Conservation (phyloP, 768 basidiomycete species). For the Mycena vitilis region DNA sequence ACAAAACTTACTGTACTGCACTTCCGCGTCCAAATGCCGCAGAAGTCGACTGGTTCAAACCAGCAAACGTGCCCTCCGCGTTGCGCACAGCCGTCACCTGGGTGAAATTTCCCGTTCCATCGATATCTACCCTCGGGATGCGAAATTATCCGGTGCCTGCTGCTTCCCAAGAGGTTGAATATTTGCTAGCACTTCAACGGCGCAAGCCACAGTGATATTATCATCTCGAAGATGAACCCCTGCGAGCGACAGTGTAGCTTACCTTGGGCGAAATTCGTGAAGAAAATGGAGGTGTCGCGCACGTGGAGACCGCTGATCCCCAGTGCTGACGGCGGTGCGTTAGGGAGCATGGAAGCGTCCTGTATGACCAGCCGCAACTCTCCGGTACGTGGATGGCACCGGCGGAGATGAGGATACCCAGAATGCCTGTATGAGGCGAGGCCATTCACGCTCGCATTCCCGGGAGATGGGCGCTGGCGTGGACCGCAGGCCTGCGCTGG, state of each 20-base stretch:
- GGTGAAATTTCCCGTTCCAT: neutral
- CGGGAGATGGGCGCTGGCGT: neutral
- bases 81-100: neutral
- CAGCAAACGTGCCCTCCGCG: neutral
- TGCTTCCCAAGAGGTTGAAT: neutral
- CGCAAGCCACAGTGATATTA: neutral
- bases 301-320: conserved; percentile 6
- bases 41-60: conserved; percentile 2
- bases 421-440: neutral
- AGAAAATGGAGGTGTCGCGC: neutral
- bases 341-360: neutral
- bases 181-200: neutral
- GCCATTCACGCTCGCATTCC: neutral
- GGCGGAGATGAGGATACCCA: neutral
- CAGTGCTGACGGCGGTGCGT: neutral
- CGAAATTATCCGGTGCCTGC: conserved; percentile 13
- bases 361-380: neutral
- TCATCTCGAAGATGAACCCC: neutral
- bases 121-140: too few species aligned
- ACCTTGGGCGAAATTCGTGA: neutral
- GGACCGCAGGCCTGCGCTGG: neutral
- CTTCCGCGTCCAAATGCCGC: conserved; percentile 14
- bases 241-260: neutral
- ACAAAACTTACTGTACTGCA: neutral
- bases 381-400: neutral